A percentile compares a stretch with the other conserved stretches of the same genome.
These are phyloP conservation scores for Suillus spraguei DNA, from an alignment of 768 basidiomycete species.

Conservation along the genomic window DNA sequence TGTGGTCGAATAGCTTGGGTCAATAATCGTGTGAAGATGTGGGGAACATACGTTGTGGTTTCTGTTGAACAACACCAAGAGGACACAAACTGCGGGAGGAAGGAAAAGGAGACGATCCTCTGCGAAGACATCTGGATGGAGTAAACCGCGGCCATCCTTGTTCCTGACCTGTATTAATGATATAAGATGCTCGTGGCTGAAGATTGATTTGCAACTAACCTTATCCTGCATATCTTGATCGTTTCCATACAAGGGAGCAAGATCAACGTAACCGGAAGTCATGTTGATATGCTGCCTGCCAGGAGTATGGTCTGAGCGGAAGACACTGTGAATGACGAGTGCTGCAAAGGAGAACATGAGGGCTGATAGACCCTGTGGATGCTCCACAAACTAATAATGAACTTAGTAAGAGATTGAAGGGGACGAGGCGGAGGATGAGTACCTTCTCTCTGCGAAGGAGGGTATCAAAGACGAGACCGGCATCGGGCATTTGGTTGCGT, in stretches of 20 bases:
- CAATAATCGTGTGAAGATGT: background rate
- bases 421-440: background rate
- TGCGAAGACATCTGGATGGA: constrained; percentile 74
- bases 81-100: constrained; percentile 72
- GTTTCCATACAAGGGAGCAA: constrained; percentile 82
- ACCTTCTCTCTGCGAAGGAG: constrained; percentile 74
- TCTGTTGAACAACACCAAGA: constrained; percentile 88
- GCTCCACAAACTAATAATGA: constrained; percentile 59
- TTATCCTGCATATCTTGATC: constrained; percentile 60
- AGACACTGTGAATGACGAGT: constrained; percentile 84
- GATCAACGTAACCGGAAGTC: constrained; percentile 86
- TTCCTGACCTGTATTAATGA: constrained; percentile 28
- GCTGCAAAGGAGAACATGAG: constrained; percentile 84
- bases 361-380: constrained; percentile 79
- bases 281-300: constrained; percentile 63
- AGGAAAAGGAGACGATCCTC: constrained; percentile 78
- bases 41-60: constrained; percentile 76
- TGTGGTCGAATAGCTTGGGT: constrained; percentile 27
- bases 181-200: background rate
- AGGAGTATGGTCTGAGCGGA: constrained; percentile 75
- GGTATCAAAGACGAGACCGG: constrained; percentile 80
- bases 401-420: constrained; percentile 11
- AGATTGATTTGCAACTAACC: constrained; percentile 36
- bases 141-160: constrained; percentile 63
- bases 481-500: constrained; percentile 70